A percentile compares a stretch with the other conserved stretches of the same genome.
These are phyloP conservation scores for Xenosphaeropsis pyriputrescens DNA, from an alignment of 2,329 filamentous ascomycete species.

Conservation along the genomic window DNA sequence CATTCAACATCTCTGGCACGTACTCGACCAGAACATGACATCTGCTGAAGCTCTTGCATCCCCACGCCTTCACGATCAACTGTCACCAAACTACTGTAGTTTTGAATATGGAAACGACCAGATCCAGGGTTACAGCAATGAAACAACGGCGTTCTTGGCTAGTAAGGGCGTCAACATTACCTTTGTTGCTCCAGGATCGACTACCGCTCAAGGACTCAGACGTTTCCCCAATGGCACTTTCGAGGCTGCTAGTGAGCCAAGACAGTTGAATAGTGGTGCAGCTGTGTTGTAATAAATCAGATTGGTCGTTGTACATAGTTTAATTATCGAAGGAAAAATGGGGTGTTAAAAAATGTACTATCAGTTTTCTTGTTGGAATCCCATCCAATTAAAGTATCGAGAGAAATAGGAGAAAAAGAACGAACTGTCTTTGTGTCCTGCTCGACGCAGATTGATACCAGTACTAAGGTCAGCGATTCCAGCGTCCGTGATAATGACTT, in stretches of 20 bases:
- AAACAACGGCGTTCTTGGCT: constrained; percentile 42
- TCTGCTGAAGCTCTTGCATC: constrained; percentile 36
- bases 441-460: too few relatives aligned
- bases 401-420: too few relatives aligned
- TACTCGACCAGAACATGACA: constrained; percentile 40
- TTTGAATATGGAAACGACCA: constrained; percentile 48
- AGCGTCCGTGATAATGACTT: too few relatives aligned
- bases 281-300: too few relatives aligned
- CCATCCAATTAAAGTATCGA: too few relatives aligned
- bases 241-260: constrained; percentile 60
- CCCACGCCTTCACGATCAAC: constrained; percentile 50
- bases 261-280: constrained; percentile 15
- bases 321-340: too few relatives aligned
- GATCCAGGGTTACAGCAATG: constrained; percentile 34
- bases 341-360: too few relatives aligned
- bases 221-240: constrained; percentile 48
- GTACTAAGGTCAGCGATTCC: too few relatives aligned
- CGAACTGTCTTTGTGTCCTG: too few relatives aligned
- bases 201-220: constrained; percentile 48
- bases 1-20: constrained; percentile 48
- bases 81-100: constrained; percentile 36
- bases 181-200: constrained; percentile 38
- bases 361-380: too few relatives aligned
- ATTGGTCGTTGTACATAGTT: too few relatives aligned
- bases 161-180: constrained; percentile 43